Evolutionary conservation across 78 protist genomes (phyloP).

Genomic region (Dictyostelium capitatum): DNA sequence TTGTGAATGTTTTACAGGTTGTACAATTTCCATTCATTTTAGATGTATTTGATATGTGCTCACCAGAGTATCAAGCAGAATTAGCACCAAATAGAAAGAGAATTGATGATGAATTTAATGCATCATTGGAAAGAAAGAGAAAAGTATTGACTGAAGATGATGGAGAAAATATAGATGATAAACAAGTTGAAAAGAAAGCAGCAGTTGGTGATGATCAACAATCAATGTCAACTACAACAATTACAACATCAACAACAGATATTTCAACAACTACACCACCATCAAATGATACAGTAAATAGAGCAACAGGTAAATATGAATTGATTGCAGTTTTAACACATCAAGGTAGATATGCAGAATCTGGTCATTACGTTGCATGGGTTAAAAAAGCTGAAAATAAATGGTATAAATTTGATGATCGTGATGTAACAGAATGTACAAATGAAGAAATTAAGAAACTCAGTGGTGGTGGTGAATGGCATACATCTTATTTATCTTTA

Average conservation of each 20-base stretch:
- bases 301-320: conserved; percentile 93
- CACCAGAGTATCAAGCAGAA: conserved; percentile 79
- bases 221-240: neutral
- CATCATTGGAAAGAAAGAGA: conserved; percentile 50
- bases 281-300: neutral
- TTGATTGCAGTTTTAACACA: conserved; percentile 93
- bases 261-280: neutral
- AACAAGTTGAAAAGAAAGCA: conserved; percentile 51
- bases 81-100: conserved; percentile 76
- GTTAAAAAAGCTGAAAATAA: conserved; percentile 61
- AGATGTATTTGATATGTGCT: conserved; percentile 87
- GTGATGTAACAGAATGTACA: conserved; percentile 76
- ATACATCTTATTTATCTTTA: conserved; percentile 92
- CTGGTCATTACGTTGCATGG: conserved; percentile 98
- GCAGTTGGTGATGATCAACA: conserved; percentile 48
- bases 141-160: conserved; percentile 29
- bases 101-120: conserved; percentile 71
- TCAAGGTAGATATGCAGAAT: conserved; percentile 95
- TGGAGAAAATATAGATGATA: conserved; percentile 15
- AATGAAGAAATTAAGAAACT: conserved; percentile 88
- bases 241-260: neutral
- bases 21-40: conserved; percentile 87
- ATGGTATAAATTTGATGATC: conserved; percentile 95
- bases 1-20: too few species aligned
- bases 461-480: conserved; percentile 93